These are phyloP conservation scores for Talaromyces sp. DNA, from an alignment of 2,329 filamentous ascomycete genomes.

Conservation along the genomic window DNA sequence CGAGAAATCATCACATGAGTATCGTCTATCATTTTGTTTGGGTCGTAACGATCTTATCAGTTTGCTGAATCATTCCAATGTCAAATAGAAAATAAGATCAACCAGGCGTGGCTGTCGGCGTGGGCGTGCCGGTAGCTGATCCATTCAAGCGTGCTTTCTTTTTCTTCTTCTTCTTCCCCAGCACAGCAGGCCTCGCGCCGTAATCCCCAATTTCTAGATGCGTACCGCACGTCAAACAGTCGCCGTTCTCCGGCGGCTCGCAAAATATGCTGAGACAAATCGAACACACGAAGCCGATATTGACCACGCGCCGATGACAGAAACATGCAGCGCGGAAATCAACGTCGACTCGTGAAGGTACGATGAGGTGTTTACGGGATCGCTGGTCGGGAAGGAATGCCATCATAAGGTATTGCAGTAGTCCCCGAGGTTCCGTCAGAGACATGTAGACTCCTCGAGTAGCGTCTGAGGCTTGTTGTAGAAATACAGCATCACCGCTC, in stretches of 20 bases:
- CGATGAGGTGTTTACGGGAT: slow-evolving; percentile 63
- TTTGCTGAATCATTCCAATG: background rate
- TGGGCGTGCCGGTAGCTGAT: slow-evolving; percentile 56
- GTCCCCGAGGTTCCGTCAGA: slow-evolving; percentile 61
- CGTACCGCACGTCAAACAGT: slow-evolving; percentile 81
- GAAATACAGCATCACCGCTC: slow-evolving; percentile 79
- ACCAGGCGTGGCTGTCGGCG: slow-evolving; percentile 49
- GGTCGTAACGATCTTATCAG: background rate
- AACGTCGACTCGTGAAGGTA: slow-evolving; percentile 78
- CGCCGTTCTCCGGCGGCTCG: slow-evolving; percentile 58
- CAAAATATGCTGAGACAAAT: slow-evolving; percentile 96
- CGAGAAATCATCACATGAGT: background rate
- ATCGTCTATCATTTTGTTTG: background rate
- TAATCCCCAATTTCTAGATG: slow-evolving; percentile 72
- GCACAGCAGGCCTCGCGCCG: slow-evolving; percentile 71
- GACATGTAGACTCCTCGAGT: slow-evolving; percentile 69
- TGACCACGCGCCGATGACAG: slow-evolving; percentile 86
- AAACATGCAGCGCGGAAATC: slow-evolving; percentile 99
- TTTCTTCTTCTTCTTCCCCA: slow-evolving; percentile 70
- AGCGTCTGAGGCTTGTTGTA: slow-evolving; percentile 83
- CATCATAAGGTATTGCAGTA: slow-evolving; percentile 93
- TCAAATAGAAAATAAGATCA: background rate
- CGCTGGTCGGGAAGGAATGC: slow-evolving; percentile 75
- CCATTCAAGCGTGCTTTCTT: slow-evolving; percentile 60
- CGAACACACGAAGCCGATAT: slow-evolving; percentile 91